Conservation (phyloP, 2,329 filamentous ascomycete genomes). For the Oidium heveae region DNA sequence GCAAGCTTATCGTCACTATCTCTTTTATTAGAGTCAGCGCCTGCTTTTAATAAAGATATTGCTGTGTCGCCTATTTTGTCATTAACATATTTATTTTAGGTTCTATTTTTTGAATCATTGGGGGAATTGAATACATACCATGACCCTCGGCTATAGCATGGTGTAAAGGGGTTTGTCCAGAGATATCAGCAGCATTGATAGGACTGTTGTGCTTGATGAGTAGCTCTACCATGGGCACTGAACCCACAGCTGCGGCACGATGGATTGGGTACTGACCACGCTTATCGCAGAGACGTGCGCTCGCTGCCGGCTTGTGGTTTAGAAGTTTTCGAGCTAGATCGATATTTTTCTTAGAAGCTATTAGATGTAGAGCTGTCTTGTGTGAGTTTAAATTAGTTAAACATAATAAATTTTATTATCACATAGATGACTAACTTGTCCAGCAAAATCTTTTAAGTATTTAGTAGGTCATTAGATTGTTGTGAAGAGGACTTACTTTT, state of each 20-base stretch:
- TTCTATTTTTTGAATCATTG: background rate
- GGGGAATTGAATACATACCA: constrained; percentile 19
- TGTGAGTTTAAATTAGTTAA: background rate
- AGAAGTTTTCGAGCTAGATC: constrained; percentile 61
- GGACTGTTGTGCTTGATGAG: constrained; percentile 57
- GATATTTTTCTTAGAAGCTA: constrained; percentile 70
- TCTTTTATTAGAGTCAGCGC: constrained; percentile 58
- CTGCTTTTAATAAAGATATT: constrained; percentile 55
- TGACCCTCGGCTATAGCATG: constrained; percentile 60
- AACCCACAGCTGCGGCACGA: constrained; percentile 72
- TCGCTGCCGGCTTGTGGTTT: constrained; percentile 40
- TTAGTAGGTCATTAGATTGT: constrained; percentile 4
- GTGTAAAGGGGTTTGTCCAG: constrained; percentile 74
- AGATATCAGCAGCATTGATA: constrained; percentile 55
- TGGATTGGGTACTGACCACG: constrained; percentile 80
- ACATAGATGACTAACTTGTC: constrained; percentile 24
- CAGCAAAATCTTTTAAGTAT: constrained; percentile 27
- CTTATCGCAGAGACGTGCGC: constrained; percentile 56
- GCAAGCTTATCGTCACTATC: constrained; percentile 46
- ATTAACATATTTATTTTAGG: background rate
- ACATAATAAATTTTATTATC: background rate
- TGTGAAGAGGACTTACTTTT: constrained; percentile 28
- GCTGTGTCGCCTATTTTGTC: constrained; percentile 42
- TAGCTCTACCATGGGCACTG: constrained; percentile 61
- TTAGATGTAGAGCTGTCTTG: constrained; percentile 73